Evolutionary conservation across 148 eudicot species (phyloP).

Genomic region (Persicaria tinctoria): DNA sequence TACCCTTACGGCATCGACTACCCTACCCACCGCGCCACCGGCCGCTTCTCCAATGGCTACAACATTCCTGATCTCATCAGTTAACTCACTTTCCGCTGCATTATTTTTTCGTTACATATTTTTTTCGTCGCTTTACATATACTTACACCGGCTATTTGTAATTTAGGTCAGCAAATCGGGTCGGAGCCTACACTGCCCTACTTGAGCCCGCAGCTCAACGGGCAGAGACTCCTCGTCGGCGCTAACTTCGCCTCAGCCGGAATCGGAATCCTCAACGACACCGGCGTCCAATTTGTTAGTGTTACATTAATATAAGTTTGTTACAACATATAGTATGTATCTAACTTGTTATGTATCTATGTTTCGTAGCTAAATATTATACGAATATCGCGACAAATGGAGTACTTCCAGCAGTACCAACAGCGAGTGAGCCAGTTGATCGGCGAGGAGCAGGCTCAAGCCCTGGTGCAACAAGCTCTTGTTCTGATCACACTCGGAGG

Average conservation of each 20-base stretch:
- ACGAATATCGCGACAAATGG: constrained; percentile 33
- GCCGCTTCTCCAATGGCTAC: constrained; percentile 68
- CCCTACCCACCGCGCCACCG: constrained; percentile 48
- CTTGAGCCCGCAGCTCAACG: constrained; percentile 48
- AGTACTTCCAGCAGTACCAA: constrained; percentile 42
- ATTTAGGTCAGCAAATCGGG: constrained; percentile 53
- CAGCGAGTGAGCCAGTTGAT: constrained; percentile 30
- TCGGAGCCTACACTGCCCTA: constrained; percentile 56
- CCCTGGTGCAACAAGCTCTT: constrained; percentile 38
- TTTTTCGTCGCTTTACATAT: neutral
- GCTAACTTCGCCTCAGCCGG: constrained; percentile 94
- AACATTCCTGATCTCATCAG: constrained; percentile 74
- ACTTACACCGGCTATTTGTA: neutral
- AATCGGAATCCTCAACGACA: constrained; percentile 71
- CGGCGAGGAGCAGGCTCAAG: constrained; percentile 24
- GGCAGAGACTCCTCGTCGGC: constrained; percentile 46
- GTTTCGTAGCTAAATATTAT: constrained; percentile 44
- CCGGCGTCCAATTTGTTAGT: constrained; percentile 70
- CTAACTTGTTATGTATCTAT: neutral
- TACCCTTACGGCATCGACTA: constrained; percentile 73
- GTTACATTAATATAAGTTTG: neutral
- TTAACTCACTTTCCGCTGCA: constrained; percentile 18
- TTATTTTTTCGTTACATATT: neutral
- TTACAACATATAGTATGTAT: neutral
- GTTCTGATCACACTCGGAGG: constrained; percentile 59